Conservation (phyloP, 805 yeast genomes). For the Komagataella pseudopastoris region DNA sequence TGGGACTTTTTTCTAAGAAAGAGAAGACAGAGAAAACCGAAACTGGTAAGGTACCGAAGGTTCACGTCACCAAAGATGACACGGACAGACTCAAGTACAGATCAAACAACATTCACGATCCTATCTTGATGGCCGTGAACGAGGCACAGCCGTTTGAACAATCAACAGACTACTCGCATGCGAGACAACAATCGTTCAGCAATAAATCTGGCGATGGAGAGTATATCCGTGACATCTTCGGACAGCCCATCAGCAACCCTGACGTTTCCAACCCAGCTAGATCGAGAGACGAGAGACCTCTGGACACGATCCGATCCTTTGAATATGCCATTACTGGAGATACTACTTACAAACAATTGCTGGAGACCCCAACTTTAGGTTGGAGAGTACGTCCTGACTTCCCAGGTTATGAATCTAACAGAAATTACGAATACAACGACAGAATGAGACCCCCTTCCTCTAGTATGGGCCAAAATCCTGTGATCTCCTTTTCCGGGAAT, state of each 20-base stretch:
- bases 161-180: constrained; percentile 20
- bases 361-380: constrained; percentile 69
- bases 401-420: constrained; percentile 32
- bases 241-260: constrained; percentile 61
- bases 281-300: constrained; percentile 87
- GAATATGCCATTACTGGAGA: constrained; percentile 95
- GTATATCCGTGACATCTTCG: constrained; percentile 72
- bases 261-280: constrained; percentile 93
- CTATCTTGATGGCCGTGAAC: constrained; percentile 84
- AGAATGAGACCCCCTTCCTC: constrained; percentile 4
- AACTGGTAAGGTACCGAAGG: constrained; percentile 12
- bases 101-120: constrained; percentile 69
- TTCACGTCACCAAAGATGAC: constrained; percentile 35
- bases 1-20: constrained; percentile 7
- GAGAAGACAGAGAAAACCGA: constrained; percentile 7
- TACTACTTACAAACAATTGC: constrained; percentile 57
- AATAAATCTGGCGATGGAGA: constrained; percentile 29
- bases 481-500: constrained; percentile 4
- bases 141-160: constrained; percentile 94
- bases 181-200: constrained; percentile 18
- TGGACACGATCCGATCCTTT: constrained; percentile 88
- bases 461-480: constrained; percentile 3
- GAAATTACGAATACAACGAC: constrained; percentile 16
- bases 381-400: constrained; percentile 79
- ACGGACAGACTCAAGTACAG: constrained; percentile 45